Evolutionary conservation across 176 grass and related monocot genomes (phyloP).

Genomic region (Musa schizocarpa): DNA sequence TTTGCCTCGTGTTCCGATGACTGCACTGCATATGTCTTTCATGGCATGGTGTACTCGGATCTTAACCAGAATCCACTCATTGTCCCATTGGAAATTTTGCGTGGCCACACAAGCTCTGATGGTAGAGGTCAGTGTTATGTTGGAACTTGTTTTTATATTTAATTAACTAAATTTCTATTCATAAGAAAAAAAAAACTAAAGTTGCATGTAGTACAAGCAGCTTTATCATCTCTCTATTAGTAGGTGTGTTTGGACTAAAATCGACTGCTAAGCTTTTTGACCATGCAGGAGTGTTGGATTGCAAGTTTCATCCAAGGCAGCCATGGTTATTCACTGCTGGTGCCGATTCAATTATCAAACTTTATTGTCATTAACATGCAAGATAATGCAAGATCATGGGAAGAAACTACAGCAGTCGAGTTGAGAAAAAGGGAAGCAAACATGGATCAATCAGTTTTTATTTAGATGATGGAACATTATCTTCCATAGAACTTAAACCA

Average conservation of each 20-base stretch:
- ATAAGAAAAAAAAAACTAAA: not conserved
- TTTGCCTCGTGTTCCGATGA: constrained; percentile 83
- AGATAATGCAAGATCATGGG: not conserved
- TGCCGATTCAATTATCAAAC: constrained; percentile 61
- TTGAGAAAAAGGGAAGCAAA: not conserved
- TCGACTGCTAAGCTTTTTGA: not conserved
- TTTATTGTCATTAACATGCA: constrained; percentile 55
- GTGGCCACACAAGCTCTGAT: constrained; percentile 56
- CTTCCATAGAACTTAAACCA: no score
- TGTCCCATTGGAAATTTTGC: constrained; percentile 88
- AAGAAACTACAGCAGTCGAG: not conserved
- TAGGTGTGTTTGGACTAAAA: not conserved
- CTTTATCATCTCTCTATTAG: not conserved
- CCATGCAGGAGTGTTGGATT: constrained; percentile 67
- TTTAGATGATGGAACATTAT: not conserved
- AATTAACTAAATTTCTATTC: not conserved
- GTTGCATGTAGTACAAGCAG: not conserved
- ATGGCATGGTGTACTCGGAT: constrained; percentile 93
- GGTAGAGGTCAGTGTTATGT: constrained; percentile 48
- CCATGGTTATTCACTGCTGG: constrained; percentile 93
- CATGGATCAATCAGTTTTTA: not conserved
- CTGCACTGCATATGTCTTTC: constrained; percentile 82
- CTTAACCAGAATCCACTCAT: constrained; percentile 96
- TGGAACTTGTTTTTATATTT: not conserved
- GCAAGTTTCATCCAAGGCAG: constrained; percentile 88